phyloP scores from a whole-genome alignment of 2,329 filamentous ascomycete genomes.

The Harringtonia aguacate region DNA sequence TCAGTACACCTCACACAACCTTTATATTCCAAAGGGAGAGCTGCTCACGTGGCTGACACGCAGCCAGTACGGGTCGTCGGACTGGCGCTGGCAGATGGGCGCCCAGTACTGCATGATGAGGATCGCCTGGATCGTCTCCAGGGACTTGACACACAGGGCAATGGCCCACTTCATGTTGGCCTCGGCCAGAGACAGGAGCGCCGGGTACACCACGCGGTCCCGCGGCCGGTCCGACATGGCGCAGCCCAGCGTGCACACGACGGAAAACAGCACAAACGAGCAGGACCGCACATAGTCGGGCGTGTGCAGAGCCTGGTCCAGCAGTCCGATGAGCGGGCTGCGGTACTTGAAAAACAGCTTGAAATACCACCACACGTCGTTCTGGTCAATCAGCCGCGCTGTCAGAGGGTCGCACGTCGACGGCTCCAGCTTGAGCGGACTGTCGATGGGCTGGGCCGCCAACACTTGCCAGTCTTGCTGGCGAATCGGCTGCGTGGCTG shows the following conservation, averaged over 20 bases:
- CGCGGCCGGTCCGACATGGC: constrained; percentile 15
- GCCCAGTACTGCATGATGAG: constrained; percentile 16
- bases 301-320: constrained; percentile 15
- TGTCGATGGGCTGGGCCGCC: constrained; percentile 11
- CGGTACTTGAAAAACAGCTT: constrained; percentile 15
- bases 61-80: constrained; percentile 16
- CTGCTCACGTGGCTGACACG: constrained; percentile 13
- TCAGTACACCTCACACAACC: background rate
- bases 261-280: constrained; percentile 17
- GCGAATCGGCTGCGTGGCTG: constrained; percentile 9
- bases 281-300: constrained; percentile 13
- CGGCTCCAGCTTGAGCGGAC: constrained; percentile 13
- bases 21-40: background rate
- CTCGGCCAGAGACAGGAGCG: constrained; percentile 14
- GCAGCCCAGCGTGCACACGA: constrained; percentile 16
- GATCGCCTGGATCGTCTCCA: constrained; percentile 16
- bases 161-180: constrained; percentile 17
- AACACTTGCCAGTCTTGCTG: constrained; percentile 16
- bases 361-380: constrained; percentile 12
- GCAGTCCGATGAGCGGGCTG: constrained; percentile 14
- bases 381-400: constrained; percentile 13
- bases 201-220: constrained; percentile 14
- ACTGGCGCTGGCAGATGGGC: constrained; percentile 11
- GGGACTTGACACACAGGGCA: constrained; percentile 14
- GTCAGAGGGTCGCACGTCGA: constrained; percentile 14